Conservation (phyloP, 2,329 filamentous ascomycete genomes). For the Stagonosporopsis chrysanthemi region DNA sequence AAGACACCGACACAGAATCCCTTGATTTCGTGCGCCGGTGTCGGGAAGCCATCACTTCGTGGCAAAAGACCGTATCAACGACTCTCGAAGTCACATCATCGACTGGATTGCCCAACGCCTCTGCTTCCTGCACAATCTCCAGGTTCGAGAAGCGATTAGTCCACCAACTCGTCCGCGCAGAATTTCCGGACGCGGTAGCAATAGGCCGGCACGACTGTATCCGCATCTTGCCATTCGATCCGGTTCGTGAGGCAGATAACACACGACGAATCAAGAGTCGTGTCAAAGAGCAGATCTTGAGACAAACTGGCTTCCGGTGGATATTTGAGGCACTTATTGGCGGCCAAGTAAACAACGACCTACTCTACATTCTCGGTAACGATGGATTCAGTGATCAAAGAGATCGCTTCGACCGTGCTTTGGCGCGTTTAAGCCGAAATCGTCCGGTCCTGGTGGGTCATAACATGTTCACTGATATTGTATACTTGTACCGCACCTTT, state of each 20-base stretch:
- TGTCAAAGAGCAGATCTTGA: slow-evolving; percentile 51
- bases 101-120: slow-evolving; percentile 33
- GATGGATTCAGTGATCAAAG: slow-evolving; percentile 42
- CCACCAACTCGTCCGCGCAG: slow-evolving; percentile 70
- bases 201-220: slow-evolving; percentile 54
- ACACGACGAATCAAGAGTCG: slow-evolving; percentile 46
- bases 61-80: slow-evolving; percentile 45
- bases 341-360: slow-evolving; percentile 49
- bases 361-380: slow-evolving; percentile 46
- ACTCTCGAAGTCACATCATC: slow-evolving; percentile 41
- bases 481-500: slow-evolving; percentile 70
- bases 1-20: slow-evolving; percentile 60
- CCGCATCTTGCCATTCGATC: slow-evolving; percentile 52
- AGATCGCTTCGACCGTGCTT: slow-evolving; percentile 50
- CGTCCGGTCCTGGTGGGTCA: slow-evolving; percentile 67
- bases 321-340: slow-evolving; percentile 56
- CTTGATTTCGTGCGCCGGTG: slow-evolving; percentile 60
- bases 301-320: slow-evolving; percentile 60
- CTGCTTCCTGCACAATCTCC: slow-evolving; percentile 31
- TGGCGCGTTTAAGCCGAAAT: slow-evolving; percentile 54
- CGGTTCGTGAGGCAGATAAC: slow-evolving; percentile 54
- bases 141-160: slow-evolving; percentile 70
- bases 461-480: slow-evolving; percentile 70
- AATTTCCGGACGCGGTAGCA: slow-evolving; percentile 61
- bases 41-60: slow-evolving; percentile 56